A percentile compares a stretch with the other conserved stretches of the same genome.
Evolutionary conservation across 345 rosid species (phyloP).

Genomic region (Kernera saxatilis): DNA sequence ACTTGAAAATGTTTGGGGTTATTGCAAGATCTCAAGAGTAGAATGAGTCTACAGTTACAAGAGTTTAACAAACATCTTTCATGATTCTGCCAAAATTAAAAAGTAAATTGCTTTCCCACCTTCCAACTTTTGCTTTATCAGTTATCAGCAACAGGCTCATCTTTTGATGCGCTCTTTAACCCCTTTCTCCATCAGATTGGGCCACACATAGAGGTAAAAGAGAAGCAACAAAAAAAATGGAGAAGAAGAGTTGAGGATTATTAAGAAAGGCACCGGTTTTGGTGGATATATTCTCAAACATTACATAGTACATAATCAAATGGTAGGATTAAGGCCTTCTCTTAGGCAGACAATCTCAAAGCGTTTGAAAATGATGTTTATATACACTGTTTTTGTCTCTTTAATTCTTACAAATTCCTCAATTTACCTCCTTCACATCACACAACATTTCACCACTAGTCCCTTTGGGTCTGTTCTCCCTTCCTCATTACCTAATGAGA

Average conservation of each 20-base stretch:
- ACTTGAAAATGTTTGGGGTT: not conserved
- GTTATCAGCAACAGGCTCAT: not conserved
- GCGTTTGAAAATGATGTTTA: constrained; percentile 1
- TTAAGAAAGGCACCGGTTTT: not conserved
- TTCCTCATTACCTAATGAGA: constrained; percentile 69
- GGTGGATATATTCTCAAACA: constrained; percentile 9
- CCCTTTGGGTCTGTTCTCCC: constrained; percentile 82
- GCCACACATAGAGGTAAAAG: not conserved
- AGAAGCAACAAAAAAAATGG: not conserved
- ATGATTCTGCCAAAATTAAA: not conserved
- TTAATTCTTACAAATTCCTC: not conserved
- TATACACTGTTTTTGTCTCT: constrained; percentile 10
- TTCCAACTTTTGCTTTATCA: not conserved
- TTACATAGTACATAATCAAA: constrained; percentile 16
- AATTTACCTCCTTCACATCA: constrained; percentile 39
- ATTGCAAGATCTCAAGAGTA: not conserved
- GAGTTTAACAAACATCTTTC: not conserved
- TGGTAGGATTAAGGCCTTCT: not conserved
- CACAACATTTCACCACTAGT: constrained; percentile 61
- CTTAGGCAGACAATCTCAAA: not conserved
- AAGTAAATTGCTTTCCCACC: not conserved
- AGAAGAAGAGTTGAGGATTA: not conserved
- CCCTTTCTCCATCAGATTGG: not conserved
- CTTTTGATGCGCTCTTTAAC: not conserved
- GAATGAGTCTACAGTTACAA: not conserved